These are phyloP conservation scores for Postia placenta DNA, from an alignment of 768 basidiomycete genomes.

Conservation along the genomic window DNA sequence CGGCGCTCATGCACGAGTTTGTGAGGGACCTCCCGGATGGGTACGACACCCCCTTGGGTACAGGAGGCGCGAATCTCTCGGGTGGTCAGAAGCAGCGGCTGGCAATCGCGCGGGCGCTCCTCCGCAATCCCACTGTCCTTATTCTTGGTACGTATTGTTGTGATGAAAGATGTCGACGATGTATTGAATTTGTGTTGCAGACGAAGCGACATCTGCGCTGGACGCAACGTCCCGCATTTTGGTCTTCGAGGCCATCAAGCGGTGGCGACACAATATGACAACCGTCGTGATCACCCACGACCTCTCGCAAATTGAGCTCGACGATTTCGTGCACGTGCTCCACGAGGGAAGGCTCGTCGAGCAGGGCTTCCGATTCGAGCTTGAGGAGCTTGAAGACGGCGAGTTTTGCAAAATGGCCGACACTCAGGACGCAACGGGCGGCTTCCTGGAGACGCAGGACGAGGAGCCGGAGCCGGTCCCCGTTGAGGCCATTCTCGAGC, in stretches of 20 bases:
- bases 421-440: slow-evolving; percentile 47
- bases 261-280: slow-evolving; percentile 72
- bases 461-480: slow-evolving; percentile 30
- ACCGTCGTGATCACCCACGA: slow-evolving; percentile 97
- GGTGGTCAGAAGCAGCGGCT: slow-evolving; percentile 92
- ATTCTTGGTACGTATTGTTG: slow-evolving; percentile 68
- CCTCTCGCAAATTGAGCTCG: slow-evolving; percentile 65
- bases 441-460: slow-evolving; percentile 37
- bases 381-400: slow-evolving; percentile 52
- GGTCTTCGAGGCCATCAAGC: slow-evolving; percentile 68
- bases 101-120: slow-evolving; percentile 79
- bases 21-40: slow-evolving; percentile 77
- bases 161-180: neutral
- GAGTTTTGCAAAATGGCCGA: slow-evolving; percentile 70
- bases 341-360: slow-evolving; percentile 75
- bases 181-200: no score
- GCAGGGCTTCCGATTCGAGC: slow-evolving; percentile 79
- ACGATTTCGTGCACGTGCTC: slow-evolving; percentile 93
- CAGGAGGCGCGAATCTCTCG: slow-evolving; percentile 69
- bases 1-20: slow-evolving; percentile 85
- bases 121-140: slow-evolving; percentile 83
- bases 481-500: slow-evolving; percentile 43
- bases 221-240: slow-evolving; percentile 84
- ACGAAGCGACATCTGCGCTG: slow-evolving; percentile 78
- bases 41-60: slow-evolving; percentile 79